Base-by-base conservation (phyloP, 2,329 filamentous ascomycete species). In the Colletotrichum nymphaeae region DNA sequence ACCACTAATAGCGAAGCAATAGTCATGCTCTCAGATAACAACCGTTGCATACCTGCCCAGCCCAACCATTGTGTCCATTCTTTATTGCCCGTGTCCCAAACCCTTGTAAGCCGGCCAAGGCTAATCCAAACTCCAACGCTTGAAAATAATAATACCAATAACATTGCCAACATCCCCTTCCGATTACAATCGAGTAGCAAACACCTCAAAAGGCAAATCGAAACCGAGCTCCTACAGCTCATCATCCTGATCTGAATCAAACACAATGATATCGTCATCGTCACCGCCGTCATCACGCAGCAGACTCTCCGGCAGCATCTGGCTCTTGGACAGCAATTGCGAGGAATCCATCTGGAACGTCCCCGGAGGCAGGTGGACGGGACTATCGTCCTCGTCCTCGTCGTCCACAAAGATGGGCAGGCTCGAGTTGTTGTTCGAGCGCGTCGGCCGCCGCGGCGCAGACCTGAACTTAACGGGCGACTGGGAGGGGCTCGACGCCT, bases 231-330 rank as follows among this genome's bases (percentile, higher is more conserved):
- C n/a, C 19, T 56, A 73, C 35, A 73, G 60, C 26, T 53, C 64
- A 1, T 73, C 73, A 22, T 75, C 74, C 37, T 71, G 66, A 28
- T 75, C 73, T 5, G 74, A 75, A 56, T 76, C 74, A 35, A 68
- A 75, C 4, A 76, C 53, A 35, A 75, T 49, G 9, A 49, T 66
- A 1, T 75, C 73, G 6, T 63, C 72, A 5, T 67, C 63, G 52
- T 71, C 76, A 52, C 78, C 74, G 28, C 74, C 77, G 32, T 81
- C 81, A 37, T 86, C 85, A 35, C 78, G 75, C 8, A 86, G 26
- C 68, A 87, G 79, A 71, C 84, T 86, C 56, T 87, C 85, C 3
- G 88, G 85, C 69, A 91, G 79, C 81, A 88, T 84, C 79, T 90
- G 88, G 74, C 88, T 89, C 76, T 83, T 85, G 1, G 86, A 85